Evolutionary conservation across 305 asterid species (phyloP).

Genomic region (Rubia peregrina): DNA sequence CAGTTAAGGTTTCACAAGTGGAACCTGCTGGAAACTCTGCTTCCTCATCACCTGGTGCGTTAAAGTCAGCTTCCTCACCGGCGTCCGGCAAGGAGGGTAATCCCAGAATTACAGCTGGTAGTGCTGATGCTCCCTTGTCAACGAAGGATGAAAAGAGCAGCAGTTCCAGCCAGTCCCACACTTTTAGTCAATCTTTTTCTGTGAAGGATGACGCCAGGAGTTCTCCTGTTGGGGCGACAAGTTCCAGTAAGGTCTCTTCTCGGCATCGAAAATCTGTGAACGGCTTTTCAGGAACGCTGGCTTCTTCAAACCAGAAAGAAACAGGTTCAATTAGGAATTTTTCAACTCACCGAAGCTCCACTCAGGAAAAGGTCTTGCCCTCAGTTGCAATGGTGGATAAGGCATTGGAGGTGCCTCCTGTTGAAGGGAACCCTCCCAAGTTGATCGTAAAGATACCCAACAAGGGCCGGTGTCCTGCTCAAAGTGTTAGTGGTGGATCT

Average conservation of each 20-base stretch:
- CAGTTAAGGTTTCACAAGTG: slow-evolving; percentile 38
- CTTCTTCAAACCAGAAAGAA: slow-evolving; percentile 44
- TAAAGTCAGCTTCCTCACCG: slow-evolving; percentile 36
- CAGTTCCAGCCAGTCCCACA: slow-evolving; percentile 73
- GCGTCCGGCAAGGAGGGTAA: slow-evolving; percentile 47
- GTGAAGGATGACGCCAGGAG: slow-evolving; percentile 62
- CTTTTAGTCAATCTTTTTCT: slow-evolving; percentile 44
- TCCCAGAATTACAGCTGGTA: slow-evolving; percentile 30
- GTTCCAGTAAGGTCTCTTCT: slow-evolving; percentile 48
- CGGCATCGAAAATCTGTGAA: slow-evolving; percentile 44
- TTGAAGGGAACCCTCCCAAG: slow-evolving; percentile 44
- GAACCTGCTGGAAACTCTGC: slow-evolving; percentile 38
- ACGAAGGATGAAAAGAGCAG: slow-evolving; percentile 70
- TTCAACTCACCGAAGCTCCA: slow-evolving; percentile 28
- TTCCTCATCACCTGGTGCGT: slow-evolving; percentile 44
- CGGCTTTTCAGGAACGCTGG: slow-evolving; percentile 35
- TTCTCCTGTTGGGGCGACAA: slow-evolving; percentile 37
- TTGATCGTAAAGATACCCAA: slow-evolving; percentile 56
- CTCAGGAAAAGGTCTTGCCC: slow-evolving; percentile 42
- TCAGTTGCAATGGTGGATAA: slow-evolving; percentile 35
- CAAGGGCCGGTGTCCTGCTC: slow-evolving; percentile 46
- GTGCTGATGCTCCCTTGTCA: slow-evolving; percentile 38
- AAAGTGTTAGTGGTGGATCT: slow-evolving; percentile 39
- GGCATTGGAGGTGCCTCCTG: slow-evolving; percentile 29
- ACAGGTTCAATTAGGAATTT: slow-evolving; percentile 32